Evolutionary conservation across 345 rosid species (phyloP), one percentile per base, ranked within the genome.

Genomic region (Syzygium aqueum): DNA sequence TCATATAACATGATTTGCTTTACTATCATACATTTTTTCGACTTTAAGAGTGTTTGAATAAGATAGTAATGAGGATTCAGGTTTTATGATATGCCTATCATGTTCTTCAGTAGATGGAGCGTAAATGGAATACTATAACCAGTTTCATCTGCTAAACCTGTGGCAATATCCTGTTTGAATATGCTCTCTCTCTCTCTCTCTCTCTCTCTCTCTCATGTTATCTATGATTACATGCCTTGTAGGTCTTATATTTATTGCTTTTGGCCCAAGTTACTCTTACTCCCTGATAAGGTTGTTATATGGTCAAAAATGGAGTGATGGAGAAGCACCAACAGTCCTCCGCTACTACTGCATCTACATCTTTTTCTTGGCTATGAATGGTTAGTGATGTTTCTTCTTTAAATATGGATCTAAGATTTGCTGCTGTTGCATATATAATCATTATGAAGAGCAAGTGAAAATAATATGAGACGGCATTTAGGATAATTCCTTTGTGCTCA

Each of bases 211-310:
- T 17, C 28, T 85, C 37, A 61, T 85, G 17, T 25, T 14, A 27
- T 82, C 52, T 23, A 23, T 37, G 54, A 50, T n/a, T 49, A 49
- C 21, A 65, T 59, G 37, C 51, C 59, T 86, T 89, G 85, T 59
- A 87, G 90, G 87, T 84, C 90, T 89, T 56, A 87, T 95, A 73
- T 95, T 96, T 90, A 91, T 95, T 95, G 97, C 99, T 73, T 97
- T 95, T 91, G 99, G 99, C 53, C 99, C 99, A 85, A 96, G 99
- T 88, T 97, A 94, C 92, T 96, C 99, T 16, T 97, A 96, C 94
- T 94, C 98, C 80, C 93, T 96, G 89, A 92, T 97, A 89, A 93
- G 99, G 92, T 85, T 97, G 88, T 88, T 97, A 91, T 96, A 94
- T 90, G 99, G 99, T 61, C 91, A 87, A 85, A 96, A 94, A 93